phyloP scores from a whole-genome alignment of 225 moss, liverwort and hornwort genomes.

The Neckera pumila region DNA sequence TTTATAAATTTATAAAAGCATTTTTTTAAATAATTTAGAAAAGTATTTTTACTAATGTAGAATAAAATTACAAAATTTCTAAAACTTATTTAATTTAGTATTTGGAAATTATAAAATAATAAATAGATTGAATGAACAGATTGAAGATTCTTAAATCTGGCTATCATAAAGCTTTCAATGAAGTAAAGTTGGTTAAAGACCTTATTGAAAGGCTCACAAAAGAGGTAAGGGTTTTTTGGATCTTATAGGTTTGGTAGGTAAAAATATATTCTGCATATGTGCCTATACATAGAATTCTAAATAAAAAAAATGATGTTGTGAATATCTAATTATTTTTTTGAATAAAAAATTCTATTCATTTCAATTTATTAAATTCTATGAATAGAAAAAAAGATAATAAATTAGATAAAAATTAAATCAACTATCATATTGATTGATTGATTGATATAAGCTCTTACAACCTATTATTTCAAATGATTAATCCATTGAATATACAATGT shows the following conservation, averaged over 20 bases:
- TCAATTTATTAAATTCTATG: not conserved
- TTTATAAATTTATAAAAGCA: too few relatives aligned
- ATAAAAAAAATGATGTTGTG: accelerated
- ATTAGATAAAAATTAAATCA: not conserved
- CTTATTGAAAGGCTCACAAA: not conserved
- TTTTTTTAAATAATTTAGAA: too few relatives aligned
- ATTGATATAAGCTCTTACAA: not conserved
- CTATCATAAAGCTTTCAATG: constrained; percentile 1
- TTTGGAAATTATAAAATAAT: accelerated
- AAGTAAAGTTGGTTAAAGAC: not conserved
- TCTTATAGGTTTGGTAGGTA: accelerated
- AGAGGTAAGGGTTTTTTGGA: not conserved
- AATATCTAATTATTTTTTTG: not conserved
- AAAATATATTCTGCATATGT: accelerated
- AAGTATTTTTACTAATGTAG: accelerated
- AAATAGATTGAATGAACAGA: not conserved
- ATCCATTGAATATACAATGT: not conserved
- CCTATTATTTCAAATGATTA: not conserved
- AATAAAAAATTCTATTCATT: not conserved
- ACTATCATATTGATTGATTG: accelerated
- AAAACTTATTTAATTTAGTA: not conserved
- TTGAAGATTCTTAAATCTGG: not conserved
- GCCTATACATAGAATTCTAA: accelerated
- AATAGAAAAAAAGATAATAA: not conserved
- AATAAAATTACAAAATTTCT: too few relatives aligned